Evolutionary conservation across 148 eudicot genomes (phyloP).

Genomic region (Vaccinium macrocarpon): DNA sequence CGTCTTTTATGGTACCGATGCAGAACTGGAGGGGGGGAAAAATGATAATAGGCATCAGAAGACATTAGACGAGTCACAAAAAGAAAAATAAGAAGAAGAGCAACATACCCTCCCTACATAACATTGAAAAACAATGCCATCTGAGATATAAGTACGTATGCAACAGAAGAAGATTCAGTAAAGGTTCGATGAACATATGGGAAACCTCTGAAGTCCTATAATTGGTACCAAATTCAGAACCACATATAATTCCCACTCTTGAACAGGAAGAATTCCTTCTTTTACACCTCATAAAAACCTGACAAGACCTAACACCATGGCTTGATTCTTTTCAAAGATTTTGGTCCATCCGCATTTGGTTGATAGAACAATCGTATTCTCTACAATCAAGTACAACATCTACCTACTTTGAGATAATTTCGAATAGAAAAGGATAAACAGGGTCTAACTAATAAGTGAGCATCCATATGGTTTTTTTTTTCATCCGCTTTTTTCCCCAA

Average conservation of each 20-base stretch:
- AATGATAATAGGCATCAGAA: neutral
- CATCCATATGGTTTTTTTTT: neutral
- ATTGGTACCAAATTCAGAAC: neutral
- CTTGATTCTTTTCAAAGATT: neutral
- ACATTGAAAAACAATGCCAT: neutral
- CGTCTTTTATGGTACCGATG: constrained; percentile 90
- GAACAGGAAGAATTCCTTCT: neutral
- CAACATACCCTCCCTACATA: neutral
- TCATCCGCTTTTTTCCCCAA: neutral
- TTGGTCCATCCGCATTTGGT: neutral
- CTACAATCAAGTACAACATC: neutral
- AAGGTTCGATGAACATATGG: neutral
- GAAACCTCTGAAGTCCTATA: neutral
- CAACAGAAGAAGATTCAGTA: neutral
- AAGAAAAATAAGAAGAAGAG: neutral
- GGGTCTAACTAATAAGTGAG: neutral
- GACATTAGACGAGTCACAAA: neutral
- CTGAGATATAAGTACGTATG: neutral
- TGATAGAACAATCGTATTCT: neutral
- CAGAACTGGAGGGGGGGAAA: constrained; percentile 56
- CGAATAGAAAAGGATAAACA: neutral
- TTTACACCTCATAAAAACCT: neutral
- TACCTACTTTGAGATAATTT: neutral
- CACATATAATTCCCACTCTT: neutral
- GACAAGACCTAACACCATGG: neutral